Conservation (phyloP, 768 basidiomycete genomes). For the Tricholoma bakamatsutake region DNA sequence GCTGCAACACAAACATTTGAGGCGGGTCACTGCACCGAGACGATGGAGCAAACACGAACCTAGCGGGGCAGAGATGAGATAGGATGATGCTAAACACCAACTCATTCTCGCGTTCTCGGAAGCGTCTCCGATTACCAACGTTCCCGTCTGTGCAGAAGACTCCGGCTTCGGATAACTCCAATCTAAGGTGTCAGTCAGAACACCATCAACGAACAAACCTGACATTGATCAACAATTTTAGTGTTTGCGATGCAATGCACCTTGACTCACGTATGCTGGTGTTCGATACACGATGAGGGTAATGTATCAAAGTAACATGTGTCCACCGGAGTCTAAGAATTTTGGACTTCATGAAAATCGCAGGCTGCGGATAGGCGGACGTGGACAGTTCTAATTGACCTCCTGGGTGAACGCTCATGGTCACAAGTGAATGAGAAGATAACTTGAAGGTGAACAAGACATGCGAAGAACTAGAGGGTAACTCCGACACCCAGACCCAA, state of each 20-base stretch:
- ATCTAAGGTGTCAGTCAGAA: slow-evolving; percentile 54
- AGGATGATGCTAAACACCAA: slow-evolving; percentile 67
- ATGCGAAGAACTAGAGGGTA: slow-evolving; percentile 28
- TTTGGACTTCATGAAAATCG: slow-evolving; percentile 38
- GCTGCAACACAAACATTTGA: slow-evolving; percentile 28
- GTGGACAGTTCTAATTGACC: slow-evolving; percentile 51
- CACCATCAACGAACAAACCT: slow-evolving; percentile 77
- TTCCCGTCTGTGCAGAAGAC: slow-evolving; percentile 24
- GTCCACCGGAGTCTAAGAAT: slow-evolving; percentile 62
- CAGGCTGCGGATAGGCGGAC: slow-evolving; percentile 31
- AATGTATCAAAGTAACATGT: slow-evolving; percentile 62
- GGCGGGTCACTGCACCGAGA: slow-evolving; percentile 1
- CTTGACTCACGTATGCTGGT: slow-evolving; percentile 55
- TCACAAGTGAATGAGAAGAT: slow-evolving; percentile 27
- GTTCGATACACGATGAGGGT: slow-evolving; percentile 48
- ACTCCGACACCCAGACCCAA: slow-evolving; percentile 43
- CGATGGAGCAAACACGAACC: slow-evolving; percentile 28
- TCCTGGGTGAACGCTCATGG: slow-evolving; percentile 44
- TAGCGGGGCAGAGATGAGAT: slow-evolving; percentile 53
- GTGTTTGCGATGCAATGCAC: not conserved
- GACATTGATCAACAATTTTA: not conserved
- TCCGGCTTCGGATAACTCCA: slow-evolving; percentile 59
- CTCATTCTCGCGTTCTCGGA: slow-evolving; percentile 38
- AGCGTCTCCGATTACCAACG: slow-evolving; percentile 54
- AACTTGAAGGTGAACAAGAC: slow-evolving; percentile 33